A percentile compares a stretch with the other conserved stretches of the same genome.
Evolutionary conservation across 2,329 filamentous ascomycete genomes (phyloP).

Genomic region (Alternaria arbusti): DNA sequence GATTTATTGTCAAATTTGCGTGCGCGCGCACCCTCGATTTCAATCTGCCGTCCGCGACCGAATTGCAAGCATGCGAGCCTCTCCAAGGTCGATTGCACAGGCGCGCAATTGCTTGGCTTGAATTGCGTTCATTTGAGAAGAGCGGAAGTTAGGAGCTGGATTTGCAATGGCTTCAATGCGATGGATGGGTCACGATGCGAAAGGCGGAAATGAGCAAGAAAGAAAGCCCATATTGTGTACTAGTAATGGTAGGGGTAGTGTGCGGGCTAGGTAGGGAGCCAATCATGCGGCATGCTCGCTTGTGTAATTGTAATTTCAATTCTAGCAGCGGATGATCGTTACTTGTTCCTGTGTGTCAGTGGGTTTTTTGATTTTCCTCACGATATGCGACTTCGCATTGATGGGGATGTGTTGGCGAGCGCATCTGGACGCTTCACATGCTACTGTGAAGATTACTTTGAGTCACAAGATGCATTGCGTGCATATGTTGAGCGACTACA

Average conservation of each 20-base stretch:
- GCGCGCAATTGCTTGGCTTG: constrained; percentile 2
- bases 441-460: not conserved
- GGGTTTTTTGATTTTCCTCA: not conserved
- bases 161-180: constrained; percentile 11
- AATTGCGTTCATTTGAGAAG: not conserved
- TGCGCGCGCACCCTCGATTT: not conserved
- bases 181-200: constrained; percentile 6
- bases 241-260: constrained; percentile 15
- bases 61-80: not conserved
- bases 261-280: constrained; percentile 15
- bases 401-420: not conserved
- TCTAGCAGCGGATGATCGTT: constrained; percentile 13
- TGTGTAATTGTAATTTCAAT: constrained; percentile 36
- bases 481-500: constrained; percentile 1
- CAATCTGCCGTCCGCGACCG: not conserved
- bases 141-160: constrained; percentile 3
- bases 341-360: constrained; percentile 13
- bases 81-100: not conserved
- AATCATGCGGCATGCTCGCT: constrained; percentile 22
- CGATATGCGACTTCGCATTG: not conserved
- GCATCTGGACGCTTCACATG: not conserved
- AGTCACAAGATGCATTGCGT: not conserved
- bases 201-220: constrained; percentile 17
- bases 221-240: not conserved
- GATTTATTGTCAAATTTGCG: not conserved